Conservation (phyloP, 495 filamentous ascomycete genomes). For the Apodospora peruviana region DNA sequence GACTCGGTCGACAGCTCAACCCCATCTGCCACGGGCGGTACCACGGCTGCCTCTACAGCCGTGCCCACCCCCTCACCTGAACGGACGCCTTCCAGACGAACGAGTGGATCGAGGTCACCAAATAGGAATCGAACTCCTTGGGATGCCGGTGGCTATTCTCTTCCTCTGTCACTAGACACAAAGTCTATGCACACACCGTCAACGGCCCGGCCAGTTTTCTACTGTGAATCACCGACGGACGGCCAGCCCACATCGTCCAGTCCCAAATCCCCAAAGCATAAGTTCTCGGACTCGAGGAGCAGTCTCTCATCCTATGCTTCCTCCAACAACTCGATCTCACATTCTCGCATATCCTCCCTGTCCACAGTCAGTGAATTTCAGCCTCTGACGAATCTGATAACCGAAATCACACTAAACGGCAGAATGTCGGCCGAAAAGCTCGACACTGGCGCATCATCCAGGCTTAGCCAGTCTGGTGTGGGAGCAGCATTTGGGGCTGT, state of each 20-base stretch:
- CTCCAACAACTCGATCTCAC: constrained; percentile 22
- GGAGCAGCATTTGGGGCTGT: too few species aligned
- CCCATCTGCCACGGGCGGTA: constrained; percentile 18
- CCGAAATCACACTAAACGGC: constrained; percentile 9
- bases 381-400: constrained; percentile 6
- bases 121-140: constrained; percentile 39
- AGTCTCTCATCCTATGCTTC: constrained; percentile 34
- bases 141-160: constrained; percentile 38
- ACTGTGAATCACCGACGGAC: constrained; percentile 24
- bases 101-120: constrained; percentile 22
- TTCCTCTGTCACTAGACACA: constrained; percentile 28
- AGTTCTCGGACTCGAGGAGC: constrained; percentile 34
- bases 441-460: background rate
- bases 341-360: constrained; percentile 37
- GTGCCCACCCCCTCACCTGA: constrained; percentile 24
- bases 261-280: constrained; percentile 32
- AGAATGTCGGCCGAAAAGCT: background rate
- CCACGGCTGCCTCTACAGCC: constrained; percentile 15
- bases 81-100: constrained; percentile 14
- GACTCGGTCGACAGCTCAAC: constrained; percentile 18
- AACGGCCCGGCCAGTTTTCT: constrained; percentile 11
- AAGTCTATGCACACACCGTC: constrained; percentile 21
- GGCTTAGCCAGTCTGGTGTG: background rate
- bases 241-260: constrained; percentile 12
- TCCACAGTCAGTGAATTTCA: constrained; percentile 31